Evolutionary conservation across 164 flowering plant genomes (phyloP).

Genomic region (Nymphaea colorata): DNA sequence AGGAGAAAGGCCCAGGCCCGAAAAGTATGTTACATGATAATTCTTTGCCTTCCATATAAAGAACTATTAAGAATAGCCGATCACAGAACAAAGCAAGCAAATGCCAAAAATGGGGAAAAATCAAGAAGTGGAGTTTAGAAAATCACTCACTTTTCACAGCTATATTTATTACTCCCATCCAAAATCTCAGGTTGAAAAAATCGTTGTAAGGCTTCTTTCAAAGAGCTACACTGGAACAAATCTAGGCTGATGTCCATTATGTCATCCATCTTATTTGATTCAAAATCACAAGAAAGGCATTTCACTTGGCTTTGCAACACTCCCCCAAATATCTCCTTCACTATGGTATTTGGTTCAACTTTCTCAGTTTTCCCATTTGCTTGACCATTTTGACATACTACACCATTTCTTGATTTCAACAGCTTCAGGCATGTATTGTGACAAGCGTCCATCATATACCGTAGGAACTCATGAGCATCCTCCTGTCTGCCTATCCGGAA

Average conservation of each 20-base stretch:
- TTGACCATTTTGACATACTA: not conserved
- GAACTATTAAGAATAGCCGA: too few relatives aligned
- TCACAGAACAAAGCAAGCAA: too few relatives aligned
- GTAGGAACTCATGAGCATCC: constrained; percentile 96
- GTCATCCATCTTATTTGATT: constrained; percentile 85
- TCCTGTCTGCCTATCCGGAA: constrained; percentile 75
- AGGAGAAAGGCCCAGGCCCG: too few relatives aligned
- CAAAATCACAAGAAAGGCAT: constrained; percentile 66
- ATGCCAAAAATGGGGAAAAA: too few relatives aligned
- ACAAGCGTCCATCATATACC: constrained; percentile 89
- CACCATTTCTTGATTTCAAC: constrained; percentile 18
- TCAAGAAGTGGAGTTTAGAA: not conserved
- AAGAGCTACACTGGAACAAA: constrained; percentile 44
- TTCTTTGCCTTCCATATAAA: too few relatives aligned
- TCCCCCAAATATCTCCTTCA: constrained; percentile 92
- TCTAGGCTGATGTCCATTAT: constrained; percentile 96
- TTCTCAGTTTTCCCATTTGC: not conserved
- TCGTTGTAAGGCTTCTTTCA: constrained; percentile 58
- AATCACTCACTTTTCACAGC: constrained; percentile 62
- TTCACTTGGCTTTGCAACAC: constrained; percentile 86
- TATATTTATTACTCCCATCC: constrained; percentile 89
- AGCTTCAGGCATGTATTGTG: constrained; percentile 62
- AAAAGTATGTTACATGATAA: too few relatives aligned
- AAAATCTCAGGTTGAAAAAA: constrained; percentile 83
- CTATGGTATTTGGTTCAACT: constrained; percentile 22